Percentiles rank a stretch among this genome's conserved stretches.
Conservation (phyloP, 148 eudicot species). For the Camellia lanceoleosa region DNA sequence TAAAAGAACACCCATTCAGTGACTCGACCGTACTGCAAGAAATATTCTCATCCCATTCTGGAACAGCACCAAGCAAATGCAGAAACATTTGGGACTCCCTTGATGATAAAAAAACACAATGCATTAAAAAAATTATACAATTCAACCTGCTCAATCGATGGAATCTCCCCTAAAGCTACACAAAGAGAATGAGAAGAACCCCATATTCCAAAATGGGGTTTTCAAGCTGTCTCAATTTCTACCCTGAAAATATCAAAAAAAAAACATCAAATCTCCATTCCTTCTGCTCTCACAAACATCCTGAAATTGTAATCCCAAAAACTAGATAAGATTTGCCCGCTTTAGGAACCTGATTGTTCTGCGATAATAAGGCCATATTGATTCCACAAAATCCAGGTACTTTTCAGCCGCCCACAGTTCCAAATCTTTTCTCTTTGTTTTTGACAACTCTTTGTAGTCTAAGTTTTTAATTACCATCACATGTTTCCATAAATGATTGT, state of each 20-base stretch:
- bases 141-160: neutral
- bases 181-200: conserved; percentile 6
- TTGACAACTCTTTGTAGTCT: conserved; percentile 38
- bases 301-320: neutral
- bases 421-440: conserved; percentile 35
- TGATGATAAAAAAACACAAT: neutral
- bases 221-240: conserved; percentile 9
- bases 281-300: neutral
- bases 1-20: too few relatives aligned
- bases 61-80: neutral
- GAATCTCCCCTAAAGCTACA: too few relatives aligned
- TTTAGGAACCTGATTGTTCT: conserved; percentile 65
- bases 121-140: neutral
- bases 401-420: conserved; percentile 48
- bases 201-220: conserved; percentile 11
- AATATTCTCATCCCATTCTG: too few relatives aligned
- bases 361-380: conserved; percentile 79
- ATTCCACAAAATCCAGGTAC: conserved; percentile 70
- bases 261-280: neutral
- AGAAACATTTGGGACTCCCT: neutral
- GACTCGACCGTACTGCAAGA: too few relatives aligned
- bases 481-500: conserved; percentile 41
- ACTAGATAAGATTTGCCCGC: conserved; percentile 60
- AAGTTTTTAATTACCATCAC: conserved; percentile 36
- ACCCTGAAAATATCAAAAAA: neutral